Evolutionary conservation across 805 yeast genomes (phyloP), one percentile per base, ranked within the genome.

Genomic region (Starmerella potacharoeniae): DNA sequence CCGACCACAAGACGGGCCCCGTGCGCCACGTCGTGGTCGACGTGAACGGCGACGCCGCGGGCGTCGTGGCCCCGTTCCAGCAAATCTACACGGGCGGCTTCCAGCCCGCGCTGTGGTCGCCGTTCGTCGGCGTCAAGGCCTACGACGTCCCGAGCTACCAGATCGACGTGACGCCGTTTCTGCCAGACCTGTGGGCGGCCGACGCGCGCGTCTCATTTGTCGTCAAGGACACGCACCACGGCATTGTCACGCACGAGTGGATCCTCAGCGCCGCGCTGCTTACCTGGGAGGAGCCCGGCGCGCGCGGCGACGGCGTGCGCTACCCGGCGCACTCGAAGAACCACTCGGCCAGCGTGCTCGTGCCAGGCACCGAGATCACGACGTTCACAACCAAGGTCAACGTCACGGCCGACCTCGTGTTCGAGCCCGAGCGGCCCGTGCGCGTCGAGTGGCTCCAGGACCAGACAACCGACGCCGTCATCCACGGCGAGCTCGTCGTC

Each of bases 71-170:
- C 30, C 93, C 95, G 2, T 79, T 78, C 59, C 89, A 89, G 2
- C 79, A 83, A 16, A 75, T 88, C 10, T 87, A 76, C 69, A 80
- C 95, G 1, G 95, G 95, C 6, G 95, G 95, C 1, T 70, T 80
- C 44, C 79, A 89, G 3, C 95, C 96, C 1, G 75, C 83, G 1
- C 69, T 86, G 47, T 88, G 95, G 95, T 74, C 77, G 50, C 86
- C 95, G 5, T 79, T 84, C 58, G 95, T 86, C 14, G 82, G 87
- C 2, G 75, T 77, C 29, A 77, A 80, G 56, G 82, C 95, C 2
- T 86, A 81, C 69, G 95, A 87, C 65, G 73, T 86, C 34, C 81
- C 79, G 17, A 74, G 82, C 16, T 72, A 83, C 58, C 81, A 81
- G 55, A 65, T 87, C 46, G 95, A 88, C 59, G 62, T 88, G 50